These are phyloP conservation scores for Hylodesmum podocarpum DNA, from an alignment of 306 rosid species.

Conservation along the genomic window DNA sequence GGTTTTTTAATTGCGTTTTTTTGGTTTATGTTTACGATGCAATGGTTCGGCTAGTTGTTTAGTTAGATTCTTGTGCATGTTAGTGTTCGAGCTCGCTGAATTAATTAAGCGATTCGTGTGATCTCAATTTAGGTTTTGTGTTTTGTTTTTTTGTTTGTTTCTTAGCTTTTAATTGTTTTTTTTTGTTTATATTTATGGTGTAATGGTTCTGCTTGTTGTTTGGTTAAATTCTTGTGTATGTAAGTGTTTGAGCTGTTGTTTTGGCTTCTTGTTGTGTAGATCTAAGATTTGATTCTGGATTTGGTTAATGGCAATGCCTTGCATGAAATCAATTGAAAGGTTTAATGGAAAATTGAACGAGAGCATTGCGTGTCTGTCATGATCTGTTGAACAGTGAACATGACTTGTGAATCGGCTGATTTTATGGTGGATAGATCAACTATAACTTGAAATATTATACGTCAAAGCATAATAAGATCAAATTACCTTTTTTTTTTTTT, in stretches of 20 bases:
- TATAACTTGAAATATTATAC: background rate
- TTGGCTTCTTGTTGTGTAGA: slow-evolving; percentile 7
- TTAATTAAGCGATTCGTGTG: slow-evolving; percentile 17
- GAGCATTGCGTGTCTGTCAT: background rate
- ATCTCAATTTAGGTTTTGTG: background rate
- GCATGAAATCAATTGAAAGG: background rate
- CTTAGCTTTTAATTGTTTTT: background rate
- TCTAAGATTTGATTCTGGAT: slow-evolving; percentile 9
- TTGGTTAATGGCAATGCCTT: background rate
- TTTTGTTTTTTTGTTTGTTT: background rate
- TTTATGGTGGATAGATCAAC: background rate
- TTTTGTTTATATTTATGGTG: background rate
- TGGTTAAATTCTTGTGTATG: slow-evolving; percentile 6
- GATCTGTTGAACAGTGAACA: slow-evolving; percentile 30
- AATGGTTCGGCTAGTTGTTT: background rate
- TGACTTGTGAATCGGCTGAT: background rate
- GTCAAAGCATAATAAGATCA: background rate
- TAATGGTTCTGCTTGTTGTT: background rate
- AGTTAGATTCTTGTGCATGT: slow-evolving; percentile 5
- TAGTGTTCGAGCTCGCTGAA: background rate
- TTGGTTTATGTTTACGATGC: background rate
- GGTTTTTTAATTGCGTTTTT: background rate
- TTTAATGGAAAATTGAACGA: background rate
- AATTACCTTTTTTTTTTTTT: background rate
- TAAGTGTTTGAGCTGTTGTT: background rate